Evolutionary conservation across 2,329 filamentous ascomycete genomes (phyloP), one percentile per base, ranked within the genome.

Genomic region (Alternaria alternata): DNA sequence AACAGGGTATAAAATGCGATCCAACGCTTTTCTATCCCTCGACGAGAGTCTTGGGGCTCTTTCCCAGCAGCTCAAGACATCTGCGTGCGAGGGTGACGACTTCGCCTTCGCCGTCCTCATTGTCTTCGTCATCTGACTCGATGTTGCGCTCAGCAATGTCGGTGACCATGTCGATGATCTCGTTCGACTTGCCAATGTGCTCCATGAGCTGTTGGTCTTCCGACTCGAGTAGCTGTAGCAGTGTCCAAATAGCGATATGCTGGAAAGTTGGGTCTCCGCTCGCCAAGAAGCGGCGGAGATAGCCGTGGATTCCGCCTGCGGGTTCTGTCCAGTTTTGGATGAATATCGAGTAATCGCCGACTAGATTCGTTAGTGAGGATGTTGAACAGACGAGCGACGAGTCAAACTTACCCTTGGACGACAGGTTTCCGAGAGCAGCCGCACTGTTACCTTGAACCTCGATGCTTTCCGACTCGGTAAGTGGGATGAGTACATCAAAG

Each of bases 381-480:
- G 5, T 52, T 38, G 39, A 30, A 38, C 7, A 3, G 6, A 24
- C 8, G 20, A 18, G 12, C 36, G 7, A 20, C 16, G 12, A 1
- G 18, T 8, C 12, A 8, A 18, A 42, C 42, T 73, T 84, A 96
- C 94, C 94, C 88, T 99, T 99, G 1, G 94, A 97, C 5, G 94
- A 98, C 24, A 99, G 82, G 76, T 99, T 99, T 53, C 95, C 95
- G 52, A 99, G 83, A 24, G 95, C 95, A 22, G 95, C 95, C 44
- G 95, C 95, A 78, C 95, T 98, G 81, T 99, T 99, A 42, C 95
- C 95, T 79, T 99, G 95, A 0, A 99, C 95, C 77, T 99, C 95
- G 53, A 99, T 96, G 77, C 94, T 98, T 59, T 94, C 89, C 0
- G 94, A 97, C 75, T 95, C 93, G 0, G 95, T 99, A 60, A 99